Evolutionary conservation across 352 stramenopile genomes (phyloP).

Genomic region (Pythium periplocum): DNA sequence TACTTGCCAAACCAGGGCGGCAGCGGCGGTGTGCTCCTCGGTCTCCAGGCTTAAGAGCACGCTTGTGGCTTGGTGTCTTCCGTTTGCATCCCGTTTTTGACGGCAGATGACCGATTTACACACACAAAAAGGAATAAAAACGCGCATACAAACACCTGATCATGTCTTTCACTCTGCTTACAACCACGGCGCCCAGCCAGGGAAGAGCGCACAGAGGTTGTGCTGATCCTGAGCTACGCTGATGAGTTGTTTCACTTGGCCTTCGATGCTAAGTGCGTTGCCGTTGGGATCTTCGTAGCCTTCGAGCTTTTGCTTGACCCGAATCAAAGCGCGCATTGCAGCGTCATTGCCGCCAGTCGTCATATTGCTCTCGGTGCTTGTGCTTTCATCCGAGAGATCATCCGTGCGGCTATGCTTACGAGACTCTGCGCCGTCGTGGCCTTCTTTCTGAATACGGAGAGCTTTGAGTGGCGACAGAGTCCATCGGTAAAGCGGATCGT

Average conservation of each 20-base stretch:
- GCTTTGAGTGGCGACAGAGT: slow-evolving; percentile 90
- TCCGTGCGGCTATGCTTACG: slow-evolving; percentile 14
- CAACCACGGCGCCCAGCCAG: slow-evolving; percentile 95
- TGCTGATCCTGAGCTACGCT: slow-evolving; percentile 93
- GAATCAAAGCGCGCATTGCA: slow-evolving; percentile 90
- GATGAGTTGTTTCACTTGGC: slow-evolving; percentile 98
- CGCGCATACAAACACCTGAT: background rate
- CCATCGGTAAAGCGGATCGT: slow-evolving; percentile 99
- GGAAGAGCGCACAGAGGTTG: slow-evolving; percentile 95
- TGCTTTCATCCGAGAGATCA: slow-evolving; percentile 14
- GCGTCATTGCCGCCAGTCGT: slow-evolving; percentile 44
- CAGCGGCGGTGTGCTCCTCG: slow-evolving; percentile 83
- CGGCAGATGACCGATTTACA: background rate
- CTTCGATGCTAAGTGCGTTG: slow-evolving; percentile 96
- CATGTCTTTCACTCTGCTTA: slow-evolving; percentile 21
- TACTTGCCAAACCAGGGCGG: slow-evolving; percentile 94
- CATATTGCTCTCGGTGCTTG: slow-evolving; percentile 12
- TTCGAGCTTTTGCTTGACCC: slow-evolving; percentile 98
- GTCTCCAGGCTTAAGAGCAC: slow-evolving; percentile 46
- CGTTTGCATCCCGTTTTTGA: no score
- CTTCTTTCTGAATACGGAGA: slow-evolving; percentile 72
- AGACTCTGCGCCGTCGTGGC: slow-evolving; percentile 8
- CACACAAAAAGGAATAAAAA: background rate
- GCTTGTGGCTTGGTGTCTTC: background rate
- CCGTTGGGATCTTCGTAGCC: slow-evolving; percentile 97